Evolutionary conservation across 1,139 yeast species (phyloP).

Genomic region (Protomyces gravidus): DNA sequence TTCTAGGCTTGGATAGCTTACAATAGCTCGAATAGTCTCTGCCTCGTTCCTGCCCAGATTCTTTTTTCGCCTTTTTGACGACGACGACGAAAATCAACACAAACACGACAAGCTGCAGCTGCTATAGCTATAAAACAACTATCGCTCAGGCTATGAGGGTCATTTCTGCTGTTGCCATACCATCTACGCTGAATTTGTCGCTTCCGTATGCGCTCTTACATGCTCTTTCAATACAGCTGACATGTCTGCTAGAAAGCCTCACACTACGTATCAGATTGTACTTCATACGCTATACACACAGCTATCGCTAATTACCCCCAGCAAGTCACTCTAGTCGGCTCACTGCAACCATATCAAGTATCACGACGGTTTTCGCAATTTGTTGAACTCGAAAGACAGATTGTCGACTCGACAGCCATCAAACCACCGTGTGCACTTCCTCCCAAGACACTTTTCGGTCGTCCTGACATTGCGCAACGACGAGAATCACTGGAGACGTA

Average conservation of each 20-base stretch:
- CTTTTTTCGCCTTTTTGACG: neutral
- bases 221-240: neutral
- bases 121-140: neutral
- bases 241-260: constrained; percentile 11
- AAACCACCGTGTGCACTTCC: constrained; percentile 48
- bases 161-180: neutral
- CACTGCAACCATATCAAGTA: constrained; percentile 37
- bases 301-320: neutral
- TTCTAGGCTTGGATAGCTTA: neutral
- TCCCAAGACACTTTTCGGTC: constrained; percentile 37
- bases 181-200: neutral
- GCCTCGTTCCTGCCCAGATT: neutral
- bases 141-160: neutral
- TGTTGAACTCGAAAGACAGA: constrained; percentile 41
- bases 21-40: too few relatives aligned
- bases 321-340: constrained; percentile 33
- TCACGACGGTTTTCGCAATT: constrained; percentile 50
- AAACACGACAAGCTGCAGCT: neutral
- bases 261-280: constrained; percentile 19
- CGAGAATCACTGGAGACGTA: constrained; percentile 49
- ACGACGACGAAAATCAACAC: neutral
- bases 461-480: constrained; percentile 46
- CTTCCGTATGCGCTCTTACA: neutral
- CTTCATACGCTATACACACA: neutral
- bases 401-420: constrained; percentile 42